phyloP scores from a whole-genome alignment of 2,329 filamentous ascomycete species.

The Venturia carpophila region DNA sequence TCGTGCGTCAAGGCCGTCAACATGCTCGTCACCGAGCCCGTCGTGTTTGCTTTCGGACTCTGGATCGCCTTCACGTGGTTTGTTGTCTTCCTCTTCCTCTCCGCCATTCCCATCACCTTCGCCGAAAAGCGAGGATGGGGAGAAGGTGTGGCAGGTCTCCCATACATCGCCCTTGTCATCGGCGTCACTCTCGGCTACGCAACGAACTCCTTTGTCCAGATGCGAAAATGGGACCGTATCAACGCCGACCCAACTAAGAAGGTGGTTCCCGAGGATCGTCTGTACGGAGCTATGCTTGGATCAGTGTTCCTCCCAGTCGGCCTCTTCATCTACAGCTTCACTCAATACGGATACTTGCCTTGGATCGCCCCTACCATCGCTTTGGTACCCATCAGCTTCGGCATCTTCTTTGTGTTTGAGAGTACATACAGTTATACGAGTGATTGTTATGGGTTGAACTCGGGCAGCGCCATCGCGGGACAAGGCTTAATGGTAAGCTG shows the following conservation, averaged over 20 bases:
- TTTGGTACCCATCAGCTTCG: conserved; percentile 36
- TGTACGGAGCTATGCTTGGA: conserved; percentile 45
- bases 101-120: conserved; percentile 42
- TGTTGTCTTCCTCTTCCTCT: conserved; percentile 43
- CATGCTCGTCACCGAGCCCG: conserved; percentile 67
- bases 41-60: conserved; percentile 78
- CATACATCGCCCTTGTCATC: conserved; percentile 37
- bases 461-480: conserved; percentile 15
- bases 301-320: conserved; percentile 43
- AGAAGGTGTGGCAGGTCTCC: conserved; percentile 34
- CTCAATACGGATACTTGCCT: conserved; percentile 36
- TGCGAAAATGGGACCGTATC: conserved; percentile 30
- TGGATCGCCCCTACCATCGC: conserved; percentile 37
- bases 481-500: conserved; percentile 1
- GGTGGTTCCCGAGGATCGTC: conserved; percentile 38
- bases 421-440: conserved; percentile 36
- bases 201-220: conserved; percentile 28
- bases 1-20: conserved; percentile 68
- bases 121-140: conserved; percentile 36
- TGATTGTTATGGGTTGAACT: conserved; percentile 14
- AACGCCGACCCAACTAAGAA: conserved; percentile 27
- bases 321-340: conserved; percentile 47
- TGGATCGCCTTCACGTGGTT: conserved; percentile 91
- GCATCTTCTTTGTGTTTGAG: conserved; percentile 38
- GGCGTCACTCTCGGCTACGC: conserved; percentile 31